Conservation (phyloP, 2,329 filamentous ascomycete genomes). For the Microdochium nivale region DNA sequence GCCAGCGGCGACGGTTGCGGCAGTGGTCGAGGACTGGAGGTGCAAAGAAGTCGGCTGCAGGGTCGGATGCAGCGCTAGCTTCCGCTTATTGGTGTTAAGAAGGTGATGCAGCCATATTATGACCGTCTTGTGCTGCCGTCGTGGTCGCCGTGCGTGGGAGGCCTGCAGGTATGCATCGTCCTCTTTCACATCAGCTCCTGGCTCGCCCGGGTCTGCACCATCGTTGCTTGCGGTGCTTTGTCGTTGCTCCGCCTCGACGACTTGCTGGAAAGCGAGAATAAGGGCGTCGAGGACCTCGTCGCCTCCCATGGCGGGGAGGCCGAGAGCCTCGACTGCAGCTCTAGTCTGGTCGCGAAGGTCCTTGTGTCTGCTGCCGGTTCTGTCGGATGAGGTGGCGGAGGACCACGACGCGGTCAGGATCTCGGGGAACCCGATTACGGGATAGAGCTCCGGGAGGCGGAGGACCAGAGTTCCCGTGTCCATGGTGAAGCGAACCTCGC, state of each 20-base stretch:
- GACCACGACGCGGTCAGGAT: conserved; percentile 9
- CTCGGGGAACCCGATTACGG: conserved; percentile 7
- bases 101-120: conserved; percentile 15
- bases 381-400: background rate
- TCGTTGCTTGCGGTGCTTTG: background rate
- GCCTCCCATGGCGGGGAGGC: background rate
- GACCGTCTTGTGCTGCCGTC: conserved; percentile 7
- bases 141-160: background rate
- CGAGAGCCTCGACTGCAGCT: conserved; percentile 4
- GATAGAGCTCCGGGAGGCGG: conserved; percentile 11
- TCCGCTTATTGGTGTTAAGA: conserved; percentile 14
- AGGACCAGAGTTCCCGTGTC: conserved; percentile 6
- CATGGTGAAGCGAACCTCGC: conserved; percentile 9
- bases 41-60: background rate
- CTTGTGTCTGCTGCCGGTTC: background rate
- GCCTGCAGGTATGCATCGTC: background rate
- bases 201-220: background rate
- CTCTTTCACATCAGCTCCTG: background rate
- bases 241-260: conserved; percentile 1
- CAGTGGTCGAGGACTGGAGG: background rate
- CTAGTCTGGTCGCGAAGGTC: conserved; percentile 9
- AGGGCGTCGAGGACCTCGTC: conserved; percentile 12
- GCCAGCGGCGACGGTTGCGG: background rate
- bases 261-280: conserved; percentile 8
- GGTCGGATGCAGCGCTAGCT: conserved; percentile 9